Evolutionary conservation across 2,329 filamentous ascomycete genomes (phyloP), one percentile per base, ranked within the genome.

Genomic region (Curvularia eragrostidis): DNA sequence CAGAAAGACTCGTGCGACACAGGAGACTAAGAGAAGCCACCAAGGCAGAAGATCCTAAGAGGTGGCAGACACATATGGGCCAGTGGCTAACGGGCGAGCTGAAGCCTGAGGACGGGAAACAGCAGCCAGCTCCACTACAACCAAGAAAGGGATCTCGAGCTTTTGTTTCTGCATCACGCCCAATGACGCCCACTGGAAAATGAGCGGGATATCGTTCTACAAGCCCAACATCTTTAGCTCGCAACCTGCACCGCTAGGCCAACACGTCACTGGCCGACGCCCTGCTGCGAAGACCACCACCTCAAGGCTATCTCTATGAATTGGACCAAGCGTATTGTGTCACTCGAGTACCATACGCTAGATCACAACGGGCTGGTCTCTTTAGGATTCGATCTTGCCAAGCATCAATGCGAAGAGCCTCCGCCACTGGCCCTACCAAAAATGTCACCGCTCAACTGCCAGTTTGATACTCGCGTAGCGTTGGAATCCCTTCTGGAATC

Each of bases 1-100:
- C 81, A 0, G 80, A 82, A 66, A 80, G 81, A 55, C 67, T 83
- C 3, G 81, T 82, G 0, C 62, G 81, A 38, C 78, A 81, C 52
- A 70, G 81, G 46, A 67, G 81, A 23, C 70, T 79, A 18, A 68
- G 81, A 49, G 80, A 82, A 62, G 66, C 66, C 1, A 75, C 72
- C 0, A 75, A 75, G 51, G 46, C 63, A n/a, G 65, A 69, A 8
- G 65, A 78, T 15, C 58, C 63, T 9, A 67, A 48, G 53, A 65
- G 77, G 21, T 79, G 76, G 76, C 70, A 77, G 34, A 76, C 72
- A 12, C 73, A 74, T 50, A 75, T 77, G 73, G 77, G 77, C 2
- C 68, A 74, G 56, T 75, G 72, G 73, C 59, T 78, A 30, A 77
- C 75, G 1, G 75, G 75, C 19, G 66, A 65, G 32, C 55, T 74